Base-by-base conservation (phyloP, 257 asterid genomes). In the Solanum sitiens region DNA sequence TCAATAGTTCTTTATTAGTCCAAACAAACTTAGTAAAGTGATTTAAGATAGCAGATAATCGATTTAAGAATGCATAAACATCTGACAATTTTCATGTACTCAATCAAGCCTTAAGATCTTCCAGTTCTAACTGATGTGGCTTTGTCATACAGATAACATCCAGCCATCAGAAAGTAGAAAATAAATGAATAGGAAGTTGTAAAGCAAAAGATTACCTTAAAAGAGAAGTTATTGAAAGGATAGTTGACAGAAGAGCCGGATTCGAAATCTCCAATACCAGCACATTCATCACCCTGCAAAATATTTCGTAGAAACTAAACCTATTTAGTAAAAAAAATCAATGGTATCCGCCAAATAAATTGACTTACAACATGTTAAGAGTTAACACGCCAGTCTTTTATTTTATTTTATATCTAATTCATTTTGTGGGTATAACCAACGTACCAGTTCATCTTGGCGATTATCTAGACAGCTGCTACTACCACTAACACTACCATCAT, bases 191-290 rank as follows among this genome's bases (percentile, higher is more conserved):
- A 33, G 42, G 33, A 32, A 40, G 53, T 30, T 87, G 40, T 32
- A n/a, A 65, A 53, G 32, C 70, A 83, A 71, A n/a, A 18, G 42
- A 44, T 63, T 92, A 96, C 99, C 99, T 97, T 97, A 35, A 97
- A 97, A 6, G 99, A 97, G 92, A 97, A 97, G 91, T 97, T 97
- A 93, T 98, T 97, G 83, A 97, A 97, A 90, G 99, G 95, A 88
- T 95, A 95, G 90, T 95, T 90, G 90, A 95, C 92, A 75, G 95
- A 94, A 90, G 90, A 90, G 92, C 93, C 89, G 11, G 98, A 90
- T 42, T 95, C 98, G 27, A 93, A 95, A 86, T 94, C 98, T 4
- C 93, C 79, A 72, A 91, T 83, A 56, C 97, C 94, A 70, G 83
- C 95, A 65, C 92, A 95, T 88, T 95, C 98, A 73, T 97, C 99